Evolutionary conservation across 306 rosid species (phyloP), one percentile per base, ranked within the genome.

Genomic region (Spatholobus suberectus): DNA sequence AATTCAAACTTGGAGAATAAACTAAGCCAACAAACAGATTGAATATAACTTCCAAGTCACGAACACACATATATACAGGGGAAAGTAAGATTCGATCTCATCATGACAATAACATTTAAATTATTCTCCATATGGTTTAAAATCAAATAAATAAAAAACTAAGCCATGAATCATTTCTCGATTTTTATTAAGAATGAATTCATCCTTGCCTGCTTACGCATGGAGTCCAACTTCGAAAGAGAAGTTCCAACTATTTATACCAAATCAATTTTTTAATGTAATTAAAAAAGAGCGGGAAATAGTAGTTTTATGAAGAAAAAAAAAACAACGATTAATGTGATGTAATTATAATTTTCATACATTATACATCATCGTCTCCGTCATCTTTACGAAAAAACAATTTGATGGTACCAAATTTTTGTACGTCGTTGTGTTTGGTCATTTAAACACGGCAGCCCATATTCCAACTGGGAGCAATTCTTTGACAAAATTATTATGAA

Each of bases 161-260:
- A 52, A n/a, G 32, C 15, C 49, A 75, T 75, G 15, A 4, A 9
- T 59, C 2, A 40, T 26, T 35, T 51, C 5, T 73, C 5, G 0
- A 35, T 0, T 3, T 54, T 54, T 13, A 74, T 34, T 20, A 75
- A 75, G 15, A 75, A 37, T 6, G 13, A 2, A 38, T 75, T 35
- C 8, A 57, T 57, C 54, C n/a, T 55, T 44, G 72, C 61, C 8
- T 44, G 80, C 47, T 23, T 8, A 14, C 38, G 40, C 61, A n/a
- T 46, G 73, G 34, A 63, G 74, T 20, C 63, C 82, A 6, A 78
- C 66, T 78, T 23, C 63, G 74, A 26, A 35, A 78, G 82, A 63
- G 66, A 66, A 49, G 67, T 37, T n/a, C 40, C 51, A 76, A 43
- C 44, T 46, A 47, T 63, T 77, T 44, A 41, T 77, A 17, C 20